Conservation (phyloP, 2,329 filamentous ascomycete genomes). For the Hymenoscyphus occultus region DNA sequence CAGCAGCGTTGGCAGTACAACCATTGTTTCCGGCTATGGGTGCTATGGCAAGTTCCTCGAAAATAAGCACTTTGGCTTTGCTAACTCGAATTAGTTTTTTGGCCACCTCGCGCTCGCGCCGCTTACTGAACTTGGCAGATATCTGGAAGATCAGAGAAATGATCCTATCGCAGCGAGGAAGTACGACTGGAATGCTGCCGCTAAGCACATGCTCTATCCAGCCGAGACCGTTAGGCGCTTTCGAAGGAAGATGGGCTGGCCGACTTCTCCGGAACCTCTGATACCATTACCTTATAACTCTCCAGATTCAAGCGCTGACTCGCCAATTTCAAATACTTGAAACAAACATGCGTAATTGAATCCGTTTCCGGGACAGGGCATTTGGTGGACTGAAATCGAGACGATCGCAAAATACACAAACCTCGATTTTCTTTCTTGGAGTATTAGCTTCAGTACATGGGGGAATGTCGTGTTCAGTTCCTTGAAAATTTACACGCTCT, state of each 20-base stretch:
- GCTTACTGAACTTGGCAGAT: constrained; percentile 11
- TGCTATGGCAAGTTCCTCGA: constrained; percentile 9
- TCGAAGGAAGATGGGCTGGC: constrained; percentile 12
- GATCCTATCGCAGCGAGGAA: constrained; percentile 11
- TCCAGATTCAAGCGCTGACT: neutral
- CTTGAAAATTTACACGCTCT: neutral
- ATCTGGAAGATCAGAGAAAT: constrained; percentile 12
- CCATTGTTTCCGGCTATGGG: constrained; percentile 16
- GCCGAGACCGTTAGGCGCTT: constrained; percentile 10
- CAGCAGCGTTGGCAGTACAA: constrained; percentile 10
- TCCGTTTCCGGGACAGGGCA: neutral
- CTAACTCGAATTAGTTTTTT: constrained; percentile 10
- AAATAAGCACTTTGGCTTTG: neutral
- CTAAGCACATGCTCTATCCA: constrained; percentile 12
- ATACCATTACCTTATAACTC: constrained; percentile 4
- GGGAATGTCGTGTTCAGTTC: neutral
- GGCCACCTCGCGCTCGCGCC: constrained; percentile 12
- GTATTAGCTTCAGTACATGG: neutral
- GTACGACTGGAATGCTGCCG: constrained; percentile 13
- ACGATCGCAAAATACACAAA: neutral
- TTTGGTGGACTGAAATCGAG: neutral
- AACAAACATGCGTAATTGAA: neutral
- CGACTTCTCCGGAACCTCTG: constrained; percentile 6
- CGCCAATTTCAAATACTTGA: constrained; percentile 4
- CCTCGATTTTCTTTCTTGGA: neutral